Evolutionary conservation across 169 alveolate species (phyloP).

Genomic region (Plasmodium fragile): DNA sequence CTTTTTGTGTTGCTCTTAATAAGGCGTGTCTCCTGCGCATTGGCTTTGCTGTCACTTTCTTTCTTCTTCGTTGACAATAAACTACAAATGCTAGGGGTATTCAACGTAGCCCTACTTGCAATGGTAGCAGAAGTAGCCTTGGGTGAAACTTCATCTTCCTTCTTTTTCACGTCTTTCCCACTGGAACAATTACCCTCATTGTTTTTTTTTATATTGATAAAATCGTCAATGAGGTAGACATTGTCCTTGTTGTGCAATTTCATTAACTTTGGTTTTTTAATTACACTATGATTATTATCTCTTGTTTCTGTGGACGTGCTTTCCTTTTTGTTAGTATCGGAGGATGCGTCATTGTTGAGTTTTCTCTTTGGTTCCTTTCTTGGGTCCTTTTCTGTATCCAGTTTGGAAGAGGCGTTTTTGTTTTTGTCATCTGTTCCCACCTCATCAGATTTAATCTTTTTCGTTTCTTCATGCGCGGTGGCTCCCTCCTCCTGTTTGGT

Average conservation of each 20-base stretch:
- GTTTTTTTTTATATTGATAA: constrained; percentile 23
- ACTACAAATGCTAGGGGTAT: constrained; percentile 26
- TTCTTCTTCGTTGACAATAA: constrained; percentile 12
- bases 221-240: constrained; percentile 37
- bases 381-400: constrained; percentile 2
- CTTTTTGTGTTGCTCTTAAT: background rate
- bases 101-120: background rate
- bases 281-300: constrained; percentile 10
- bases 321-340: constrained; percentile 6
- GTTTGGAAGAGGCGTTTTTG: background rate
- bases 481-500: constrained; percentile 1
- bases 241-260: constrained; percentile 51
- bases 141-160: background rate
- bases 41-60: background rate
- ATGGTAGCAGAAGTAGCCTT: background rate
- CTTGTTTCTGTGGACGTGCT: background rate
- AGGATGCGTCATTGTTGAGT: background rate
- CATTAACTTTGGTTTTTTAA: constrained; percentile 47
- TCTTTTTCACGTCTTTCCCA: background rate
- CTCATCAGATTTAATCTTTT: background rate
- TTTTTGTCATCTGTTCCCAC: background rate
- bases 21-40: background rate
- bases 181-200: background rate
- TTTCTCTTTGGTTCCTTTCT: background rate
- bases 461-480: background rate